Evolutionary conservation across 495 filamentous ascomycete genomes (phyloP), one percentile per base, ranked within the genome.

Genomic region (Penicillium goetzii): DNA sequence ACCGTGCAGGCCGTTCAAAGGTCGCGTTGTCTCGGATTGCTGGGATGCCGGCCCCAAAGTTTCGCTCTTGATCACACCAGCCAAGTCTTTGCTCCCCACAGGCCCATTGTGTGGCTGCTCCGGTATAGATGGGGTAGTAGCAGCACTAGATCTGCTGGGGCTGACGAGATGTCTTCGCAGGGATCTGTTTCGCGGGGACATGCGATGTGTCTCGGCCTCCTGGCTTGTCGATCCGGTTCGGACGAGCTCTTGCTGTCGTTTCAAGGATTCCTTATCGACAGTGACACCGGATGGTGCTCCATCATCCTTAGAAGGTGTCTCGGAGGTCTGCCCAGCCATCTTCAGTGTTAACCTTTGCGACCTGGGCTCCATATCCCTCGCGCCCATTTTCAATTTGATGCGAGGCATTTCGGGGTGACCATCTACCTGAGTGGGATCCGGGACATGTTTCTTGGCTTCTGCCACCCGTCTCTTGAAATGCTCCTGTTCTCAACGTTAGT

Each of bases 341-440:
- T 75, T 78, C 58, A 81, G 62, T 5, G 70, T 80, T 53, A 80
- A 71, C 60, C 68, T 77, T 59, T 74, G 71, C 47, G 58, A 41
- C 33, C 70, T 70, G n/a, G 84, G 83, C 34, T 86, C 85, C 26
- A 87, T 84, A 51, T 85, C 85, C 21, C 77, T 82, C 5, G 81
- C 74, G 25, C 82, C 75, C 67, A 92, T 78, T 73, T 91, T 92
- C 36, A 95, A 79, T 67, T 91, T 93, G 64, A 96, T 72, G 33
- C 73, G 68, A 70, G 70, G 68, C 58, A 50, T 61, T 33, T 66
- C 63, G 59, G 67, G 66, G 56, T 66, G 61, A 51, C 62, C 87
- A 72, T 90, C 91, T 33, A 89, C 86, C 63, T 89, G 88, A 33
- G 84, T 74, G 8, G 89, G 85, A 67, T 92, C 89, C 26, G 80